These are phyloP conservation scores for Trifolium subterraneum DNA, from an alignment of 306 rosid genomes.

Conservation along the genomic window DNA sequence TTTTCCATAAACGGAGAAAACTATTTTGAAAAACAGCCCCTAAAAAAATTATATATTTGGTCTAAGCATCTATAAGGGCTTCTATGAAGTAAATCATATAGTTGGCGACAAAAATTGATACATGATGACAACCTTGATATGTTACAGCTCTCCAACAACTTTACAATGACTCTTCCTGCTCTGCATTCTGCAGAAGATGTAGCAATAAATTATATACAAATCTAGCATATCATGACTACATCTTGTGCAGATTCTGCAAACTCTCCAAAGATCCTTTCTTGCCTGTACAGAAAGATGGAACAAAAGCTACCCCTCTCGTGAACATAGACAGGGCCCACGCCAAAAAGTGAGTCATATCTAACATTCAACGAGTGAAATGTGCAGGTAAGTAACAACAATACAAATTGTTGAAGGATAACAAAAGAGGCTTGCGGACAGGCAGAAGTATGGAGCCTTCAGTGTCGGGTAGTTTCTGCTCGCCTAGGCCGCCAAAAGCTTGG, in stretches of 20 bases:
- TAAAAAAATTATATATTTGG: constrained; percentile 34
- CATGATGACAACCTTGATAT: constrained; percentile 57
- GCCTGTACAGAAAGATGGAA: constrained; percentile 51
- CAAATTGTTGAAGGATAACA: constrained; percentile 2
- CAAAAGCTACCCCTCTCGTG: constrained; percentile 42
- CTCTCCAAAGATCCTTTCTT: constrained; percentile 47
- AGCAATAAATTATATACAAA: constrained; percentile 73
- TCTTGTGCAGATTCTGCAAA: constrained; percentile 48
- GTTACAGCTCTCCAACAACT: constrained; percentile 73
- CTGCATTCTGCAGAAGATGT: constrained; percentile 74
- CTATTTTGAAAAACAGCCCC: constrained; percentile 41
- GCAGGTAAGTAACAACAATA: constrained; percentile 12
- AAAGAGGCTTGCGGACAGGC: constrained; percentile 17
- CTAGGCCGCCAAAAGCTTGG: constrained; percentile 87
- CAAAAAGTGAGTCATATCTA: constrained; percentile 55
- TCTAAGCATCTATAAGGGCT: constrained; percentile 52
- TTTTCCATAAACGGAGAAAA: constrained; percentile 36
- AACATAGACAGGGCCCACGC: constrained; percentile 54
- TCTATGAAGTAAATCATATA: constrained; percentile 58
- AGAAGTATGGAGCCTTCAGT: constrained; percentile 45
- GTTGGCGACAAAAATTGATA: constrained; percentile 42
- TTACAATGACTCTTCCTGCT: constrained; percentile 72
- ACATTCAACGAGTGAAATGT: constrained; percentile 31
- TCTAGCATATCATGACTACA: constrained; percentile 51
- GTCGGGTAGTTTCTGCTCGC: constrained; percentile 50